Conservation (phyloP, 1,139 yeast genomes). For the Zygosaccharomyces sapae region DNA sequence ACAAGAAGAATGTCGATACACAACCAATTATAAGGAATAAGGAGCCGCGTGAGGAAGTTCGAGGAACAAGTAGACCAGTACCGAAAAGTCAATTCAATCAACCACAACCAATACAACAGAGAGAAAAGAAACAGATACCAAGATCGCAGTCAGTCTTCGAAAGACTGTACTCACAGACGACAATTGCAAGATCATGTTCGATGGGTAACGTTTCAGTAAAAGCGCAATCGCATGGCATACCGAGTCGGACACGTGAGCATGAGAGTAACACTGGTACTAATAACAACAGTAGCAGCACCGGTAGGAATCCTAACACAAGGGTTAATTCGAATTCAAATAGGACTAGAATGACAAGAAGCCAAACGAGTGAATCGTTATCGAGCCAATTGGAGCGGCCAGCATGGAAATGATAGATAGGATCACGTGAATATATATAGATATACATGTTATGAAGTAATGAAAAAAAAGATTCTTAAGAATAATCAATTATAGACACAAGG, state of each 20-base stretch:
- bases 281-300: background rate
- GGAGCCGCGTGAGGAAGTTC: background rate
- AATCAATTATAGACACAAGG: constrained; percentile 1
- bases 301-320: background rate
- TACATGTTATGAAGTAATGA: background rate
- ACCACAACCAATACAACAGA: background rate
- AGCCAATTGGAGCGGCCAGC: constrained; percentile 3
- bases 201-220: constrained; percentile 8
- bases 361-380: constrained; percentile 12
- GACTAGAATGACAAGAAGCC: constrained; percentile 15
- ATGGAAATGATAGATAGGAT: background rate
- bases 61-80: background rate
- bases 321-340: background rate
- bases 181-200: constrained; percentile 18
- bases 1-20: constrained; percentile 10
- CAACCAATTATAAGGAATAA: background rate
- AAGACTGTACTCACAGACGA: constrained; percentile 18
- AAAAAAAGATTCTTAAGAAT: background rate
- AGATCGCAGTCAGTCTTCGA: constrained; percentile 14
- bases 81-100: background rate
- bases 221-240: background rate
- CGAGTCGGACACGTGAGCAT: background rate
- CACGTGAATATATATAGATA: background rate
- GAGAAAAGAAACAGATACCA: background rate
- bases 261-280: background rate